Base-by-base conservation (phyloP, 1,284 basidiomycete species). In the Heterobasidion parviporum region DNA sequence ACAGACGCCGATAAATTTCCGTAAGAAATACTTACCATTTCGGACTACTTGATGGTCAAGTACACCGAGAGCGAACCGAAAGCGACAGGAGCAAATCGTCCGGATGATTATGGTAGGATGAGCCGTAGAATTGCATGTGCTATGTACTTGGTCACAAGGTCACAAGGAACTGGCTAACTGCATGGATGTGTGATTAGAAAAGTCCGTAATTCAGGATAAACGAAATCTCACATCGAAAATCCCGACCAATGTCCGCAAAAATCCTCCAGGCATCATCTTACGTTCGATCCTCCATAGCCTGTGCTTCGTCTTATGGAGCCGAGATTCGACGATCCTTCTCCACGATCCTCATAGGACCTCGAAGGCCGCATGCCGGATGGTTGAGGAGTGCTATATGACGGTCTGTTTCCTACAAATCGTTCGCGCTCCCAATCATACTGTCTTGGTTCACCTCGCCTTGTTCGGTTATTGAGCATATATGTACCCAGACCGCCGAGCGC, bases 211-310 rank as follows among this genome's bases (percentile, higher is more conserved):
- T 26, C 26, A 26, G 26, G 26, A 26, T 5, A 26, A 26, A 26
- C 26, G 5, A 26, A 26, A 18, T 36, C 33, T 12, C 44, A 32
- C 32, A 47, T 53, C n/a, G 34, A 38, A 15, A 48, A 34, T 33
- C 5, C 34, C 9, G 10, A 26, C 6, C 20, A 50, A 10, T 8
- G 15, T 35, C 15, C 33, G 36, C 50, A 16, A 33, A 43, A 33
- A 46, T 15, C 16, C 44, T 16, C 44, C 8, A 6, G n/a, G 9
- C 6, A n/a, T 74, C 61, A 78, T 41, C 76, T 68, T 43, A 85
- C 82, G 60, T 70, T 82, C 1, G 87, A 87, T 20, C 87, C 81
- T 36, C 89, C 89, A 56, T 83, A 75, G 0, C 85, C 88, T 18
- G 84, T 85, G 63, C 85, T 86, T 50, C 75, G 72, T 66, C 88